Evolutionary conservation across 805 yeast species (phyloP).

Genomic region (Lipomyces oligophaga): DNA sequence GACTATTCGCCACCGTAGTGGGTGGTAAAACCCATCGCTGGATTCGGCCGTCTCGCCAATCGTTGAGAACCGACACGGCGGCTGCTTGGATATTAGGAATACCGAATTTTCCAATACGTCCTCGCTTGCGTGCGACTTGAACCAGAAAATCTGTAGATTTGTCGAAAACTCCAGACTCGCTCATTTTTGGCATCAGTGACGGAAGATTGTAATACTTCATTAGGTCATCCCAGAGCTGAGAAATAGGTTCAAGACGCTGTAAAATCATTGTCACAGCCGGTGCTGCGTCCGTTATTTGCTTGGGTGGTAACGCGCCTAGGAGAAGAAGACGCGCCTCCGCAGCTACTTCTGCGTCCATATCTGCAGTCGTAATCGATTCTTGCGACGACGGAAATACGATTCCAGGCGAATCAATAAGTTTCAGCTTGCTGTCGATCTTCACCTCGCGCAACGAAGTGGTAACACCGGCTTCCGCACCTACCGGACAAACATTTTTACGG

Average conservation of each 20-base stretch:
- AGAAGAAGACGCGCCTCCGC: slow-evolving; percentile 86
- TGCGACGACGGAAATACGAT: slow-evolving; percentile 74
- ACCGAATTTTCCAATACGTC: slow-evolving; percentile 90
- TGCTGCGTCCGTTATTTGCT: slow-evolving; percentile 76
- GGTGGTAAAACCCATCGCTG: slow-evolving; percentile 77
- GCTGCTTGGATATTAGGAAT: slow-evolving; percentile 85
- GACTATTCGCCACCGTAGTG: slow-evolving; percentile 27
- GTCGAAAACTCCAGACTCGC: slow-evolving; percentile 61
- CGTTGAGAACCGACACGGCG: slow-evolving; percentile 74
- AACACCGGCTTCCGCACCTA: slow-evolving; percentile 96
- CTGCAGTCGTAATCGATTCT: slow-evolving; percentile 20
- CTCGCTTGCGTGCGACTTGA: slow-evolving; percentile 88
- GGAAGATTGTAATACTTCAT: slow-evolving; percentile 74
- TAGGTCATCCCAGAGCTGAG: slow-evolving; percentile 63
- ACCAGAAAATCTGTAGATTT: slow-evolving; percentile 82
- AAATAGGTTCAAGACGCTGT: slow-evolving; percentile 67
- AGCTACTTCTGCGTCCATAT: slow-evolving; percentile 39
- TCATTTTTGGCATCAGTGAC: slow-evolving; percentile 50
- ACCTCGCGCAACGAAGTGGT: slow-evolving; percentile 89
- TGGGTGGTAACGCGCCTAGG: slow-evolving; percentile 84
- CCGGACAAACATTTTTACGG: slow-evolving; percentile 71
- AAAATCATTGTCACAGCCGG: slow-evolving; percentile 75
- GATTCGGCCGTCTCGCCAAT: slow-evolving; percentile 96
- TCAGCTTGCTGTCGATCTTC: slow-evolving; percentile 84
- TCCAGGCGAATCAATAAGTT: slow-evolving; percentile 93